phyloP scores from a whole-genome alignment of 768 basidiomycete genomes.

The Leccinum imitatum region DNA sequence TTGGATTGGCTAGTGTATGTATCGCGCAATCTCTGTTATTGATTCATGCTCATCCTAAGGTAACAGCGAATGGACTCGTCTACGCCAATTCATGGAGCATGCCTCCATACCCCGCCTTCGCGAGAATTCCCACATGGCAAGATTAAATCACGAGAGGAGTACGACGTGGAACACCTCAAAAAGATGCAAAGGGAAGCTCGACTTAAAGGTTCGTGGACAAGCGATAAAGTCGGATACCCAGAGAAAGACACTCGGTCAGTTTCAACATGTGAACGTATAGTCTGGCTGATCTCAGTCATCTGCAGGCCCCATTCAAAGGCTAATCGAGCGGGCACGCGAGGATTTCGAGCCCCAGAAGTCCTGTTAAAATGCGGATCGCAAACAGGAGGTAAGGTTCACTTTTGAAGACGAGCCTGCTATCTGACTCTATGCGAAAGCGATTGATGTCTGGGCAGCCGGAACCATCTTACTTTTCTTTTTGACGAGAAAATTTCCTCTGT shows the following conservation, averaged over 20 bases:
- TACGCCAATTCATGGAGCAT: slow-evolving; percentile 49
- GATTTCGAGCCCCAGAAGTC: slow-evolving; percentile 96
- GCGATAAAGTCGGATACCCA: slow-evolving; percentile 77
- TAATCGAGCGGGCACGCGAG: slow-evolving; percentile 94
- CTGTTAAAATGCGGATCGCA: slow-evolving; percentile 93
- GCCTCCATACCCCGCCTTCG: slow-evolving; percentile 75
- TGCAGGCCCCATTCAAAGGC: slow-evolving; percentile 81
- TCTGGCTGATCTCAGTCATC: not conserved
- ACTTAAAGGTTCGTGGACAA: slow-evolving; percentile 46
- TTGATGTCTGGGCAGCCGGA: slow-evolving; percentile 96
- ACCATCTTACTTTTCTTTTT: slow-evolving; percentile 92
- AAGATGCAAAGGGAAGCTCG: slow-evolving; percentile 61
- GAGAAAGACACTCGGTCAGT: slow-evolving; percentile 70
- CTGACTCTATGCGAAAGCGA: slow-evolving; percentile 52
- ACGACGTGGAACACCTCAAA: slow-evolving; percentile 51
- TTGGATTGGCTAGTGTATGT: slow-evolving; percentile 91
- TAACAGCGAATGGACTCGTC: slow-evolving; percentile 55
- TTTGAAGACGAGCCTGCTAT: not conserved
- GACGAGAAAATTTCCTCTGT: slow-evolving; percentile 88
- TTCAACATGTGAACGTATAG: not conserved
- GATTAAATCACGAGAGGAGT: slow-evolving; percentile 42
- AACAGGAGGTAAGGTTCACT: slow-evolving; percentile 67
- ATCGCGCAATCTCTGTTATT: not conserved
- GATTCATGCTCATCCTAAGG: slow-evolving; percentile 7
- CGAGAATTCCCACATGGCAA: slow-evolving; percentile 68